phyloP scores from a whole-genome alignment of 495 filamentous ascomycete species.

The Collariella sp. region DNA sequence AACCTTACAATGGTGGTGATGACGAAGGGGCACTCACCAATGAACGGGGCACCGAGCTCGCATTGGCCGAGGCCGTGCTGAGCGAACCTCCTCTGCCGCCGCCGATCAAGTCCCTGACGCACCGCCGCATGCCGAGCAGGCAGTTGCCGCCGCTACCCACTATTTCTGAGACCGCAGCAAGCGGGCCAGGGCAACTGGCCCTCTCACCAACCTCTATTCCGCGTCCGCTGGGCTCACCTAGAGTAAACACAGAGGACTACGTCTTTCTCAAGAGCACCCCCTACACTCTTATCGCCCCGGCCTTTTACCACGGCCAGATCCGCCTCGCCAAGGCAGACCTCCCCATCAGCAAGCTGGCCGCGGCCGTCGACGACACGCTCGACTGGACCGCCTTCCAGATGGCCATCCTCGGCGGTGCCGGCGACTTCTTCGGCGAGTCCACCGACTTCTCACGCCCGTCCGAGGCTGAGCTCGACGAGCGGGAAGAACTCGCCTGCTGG shows the following conservation, averaged over 20 bases:
- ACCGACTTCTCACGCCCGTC: slow-evolving; percentile 33
- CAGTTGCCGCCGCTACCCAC: slow-evolving; percentile 31
- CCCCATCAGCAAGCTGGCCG: slow-evolving; percentile 25
- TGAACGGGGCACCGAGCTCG: background rate
- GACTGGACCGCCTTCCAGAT: slow-evolving; percentile 53
- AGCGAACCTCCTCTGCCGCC: slow-evolving; percentile 13
- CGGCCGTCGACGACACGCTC: slow-evolving; percentile 37
- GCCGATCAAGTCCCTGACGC: slow-evolving; percentile 8
- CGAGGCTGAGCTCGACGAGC: slow-evolving; percentile 31
- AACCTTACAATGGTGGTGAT: background rate
- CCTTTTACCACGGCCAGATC: slow-evolving; percentile 43
- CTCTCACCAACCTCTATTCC: slow-evolving; percentile 13
- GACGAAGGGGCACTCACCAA: slow-evolving; percentile 14
- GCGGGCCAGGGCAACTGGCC: slow-evolving; percentile 10
- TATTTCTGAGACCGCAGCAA: slow-evolving; percentile 36
- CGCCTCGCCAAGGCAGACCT: slow-evolving; percentile 35
- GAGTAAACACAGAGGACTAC: slow-evolving; percentile 25
- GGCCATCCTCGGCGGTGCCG: slow-evolving; percentile 43
- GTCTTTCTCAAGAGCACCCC: slow-evolving; percentile 36
- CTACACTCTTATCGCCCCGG: slow-evolving; percentile 33
- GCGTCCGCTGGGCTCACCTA: slow-evolving; percentile 10
- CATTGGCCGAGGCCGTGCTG: background rate
- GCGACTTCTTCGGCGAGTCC: slow-evolving; percentile 36
- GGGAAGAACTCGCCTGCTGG: slow-evolving; percentile 37
- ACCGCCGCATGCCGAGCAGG: slow-evolving; percentile 18